Conservation (phyloP, 345 rosid genomes). For the Populus ilicifolia region DNA sequence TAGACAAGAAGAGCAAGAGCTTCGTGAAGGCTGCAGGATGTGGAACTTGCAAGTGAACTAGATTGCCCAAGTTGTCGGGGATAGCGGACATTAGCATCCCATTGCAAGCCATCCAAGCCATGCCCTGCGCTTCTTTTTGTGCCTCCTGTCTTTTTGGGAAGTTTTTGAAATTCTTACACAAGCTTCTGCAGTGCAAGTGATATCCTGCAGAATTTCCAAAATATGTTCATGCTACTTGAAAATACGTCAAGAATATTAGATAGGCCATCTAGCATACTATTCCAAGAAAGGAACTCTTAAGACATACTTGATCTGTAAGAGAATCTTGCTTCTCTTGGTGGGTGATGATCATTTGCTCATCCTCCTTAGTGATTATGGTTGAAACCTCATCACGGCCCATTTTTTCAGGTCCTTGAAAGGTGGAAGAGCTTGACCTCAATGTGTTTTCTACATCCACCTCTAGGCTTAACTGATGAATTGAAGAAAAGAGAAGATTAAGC, state of each 20-base stretch:
- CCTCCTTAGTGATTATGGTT: background rate
- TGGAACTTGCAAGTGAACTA: background rate
- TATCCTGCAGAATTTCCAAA: background rate
- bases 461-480: slow-evolving; percentile 17
- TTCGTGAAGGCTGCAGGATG: background rate
- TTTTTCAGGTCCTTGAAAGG: background rate
- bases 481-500: background rate
- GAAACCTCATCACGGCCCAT: background rate
- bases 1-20: background rate
- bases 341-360: background rate
- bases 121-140: background rate
- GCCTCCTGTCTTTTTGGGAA: background rate
- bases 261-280: background rate
- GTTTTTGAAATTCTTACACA: background rate
- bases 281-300: background rate
- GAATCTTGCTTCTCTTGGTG: background rate
- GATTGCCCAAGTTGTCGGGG: background rate
- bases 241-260: background rate
- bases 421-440: slow-evolving; percentile 25
- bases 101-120: background rate
- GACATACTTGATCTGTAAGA: background rate
- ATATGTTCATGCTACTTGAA: too few species aligned
- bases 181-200: background rate
- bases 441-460: slow-evolving; percentile 20
- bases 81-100: background rate